Percentiles rank a stretch among this genome's conserved stretches.
phyloP scores from a whole-genome alignment of 805 yeast genomes.

The Kregervanrija delftensis region DNA sequence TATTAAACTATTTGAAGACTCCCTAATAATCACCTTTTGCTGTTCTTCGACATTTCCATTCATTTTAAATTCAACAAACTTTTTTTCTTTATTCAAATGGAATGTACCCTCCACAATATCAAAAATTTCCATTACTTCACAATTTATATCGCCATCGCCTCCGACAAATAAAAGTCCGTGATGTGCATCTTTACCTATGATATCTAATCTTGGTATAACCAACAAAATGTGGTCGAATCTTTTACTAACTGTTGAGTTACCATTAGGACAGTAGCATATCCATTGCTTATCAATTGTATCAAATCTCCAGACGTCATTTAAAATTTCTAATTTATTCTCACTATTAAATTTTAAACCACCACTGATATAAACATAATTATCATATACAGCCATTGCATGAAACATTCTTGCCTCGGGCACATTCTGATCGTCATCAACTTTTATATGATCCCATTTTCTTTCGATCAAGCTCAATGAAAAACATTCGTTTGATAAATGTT shows the following conservation, averaged over 20 bases:
- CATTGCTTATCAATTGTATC: slow-evolving; percentile 47
- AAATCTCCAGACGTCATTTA: slow-evolving; percentile 67
- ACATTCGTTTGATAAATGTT: slow-evolving; percentile 54
- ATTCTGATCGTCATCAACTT: slow-evolving; percentile 24
- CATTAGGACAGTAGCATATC: slow-evolving; percentile 39
- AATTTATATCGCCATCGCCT: slow-evolving; percentile 32
- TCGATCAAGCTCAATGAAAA: slow-evolving; percentile 55
- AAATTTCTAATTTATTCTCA: slow-evolving; percentile 32
- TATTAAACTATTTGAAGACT: not conserved
- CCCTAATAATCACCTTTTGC: not conserved
- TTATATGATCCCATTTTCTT: slow-evolving; percentile 43
- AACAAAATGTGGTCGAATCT: slow-evolving; percentile 52
- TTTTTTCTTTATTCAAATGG: not conserved
- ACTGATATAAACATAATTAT: slow-evolving; percentile 46
- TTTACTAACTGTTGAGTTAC: slow-evolving; percentile 17
- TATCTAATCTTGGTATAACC: slow-evolving; percentile 31
- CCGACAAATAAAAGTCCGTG: slow-evolving; percentile 49
- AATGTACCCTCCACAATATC: slow-evolving; percentile 30
- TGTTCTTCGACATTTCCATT: slow-evolving; percentile 8
- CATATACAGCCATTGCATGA: slow-evolving; percentile 49
- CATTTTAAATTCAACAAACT: slow-evolving; percentile 2
- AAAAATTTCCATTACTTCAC: slow-evolving; percentile 32
- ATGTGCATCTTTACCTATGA: slow-evolving; percentile 33
- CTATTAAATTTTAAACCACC: slow-evolving; percentile 54
- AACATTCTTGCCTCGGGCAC: slow-evolving; percentile 44